Evolutionary conservation across 768 basidiomycete species (phyloP).

Genomic region (Calocera cornea): DNA sequence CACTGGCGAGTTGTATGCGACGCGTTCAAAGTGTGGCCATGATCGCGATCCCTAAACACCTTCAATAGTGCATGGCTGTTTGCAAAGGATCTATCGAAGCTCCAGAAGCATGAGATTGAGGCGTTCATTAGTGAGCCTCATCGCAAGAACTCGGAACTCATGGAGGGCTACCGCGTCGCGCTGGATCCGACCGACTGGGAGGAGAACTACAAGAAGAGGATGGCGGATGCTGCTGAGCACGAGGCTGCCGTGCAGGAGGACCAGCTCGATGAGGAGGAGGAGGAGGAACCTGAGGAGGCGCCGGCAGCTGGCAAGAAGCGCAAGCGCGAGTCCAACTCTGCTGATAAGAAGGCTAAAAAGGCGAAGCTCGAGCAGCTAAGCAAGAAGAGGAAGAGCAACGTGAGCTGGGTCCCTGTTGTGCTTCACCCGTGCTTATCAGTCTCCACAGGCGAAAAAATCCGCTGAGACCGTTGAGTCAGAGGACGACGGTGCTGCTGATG

Average conservation of each 20-base stretch:
- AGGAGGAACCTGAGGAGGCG: constrained; percentile 36
- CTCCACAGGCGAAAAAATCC: constrained; percentile 37
- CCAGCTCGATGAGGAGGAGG: constrained; percentile 44
- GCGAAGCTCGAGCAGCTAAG: constrained; percentile 37
- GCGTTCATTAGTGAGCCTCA: constrained; percentile 63
- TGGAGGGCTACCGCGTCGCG: constrained; percentile 62
- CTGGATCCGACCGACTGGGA: constrained; percentile 58
- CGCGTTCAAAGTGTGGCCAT: not conserved
- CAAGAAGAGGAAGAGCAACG: constrained; percentile 29
- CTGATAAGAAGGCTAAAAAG: constrained; percentile 35
- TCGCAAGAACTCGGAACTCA: constrained; percentile 65
- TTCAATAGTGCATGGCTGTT: constrained; percentile 64
- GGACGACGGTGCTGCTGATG: constrained; percentile 30
- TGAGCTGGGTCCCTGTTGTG: not conserved
- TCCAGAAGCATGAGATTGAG: constrained; percentile 69
- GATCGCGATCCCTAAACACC: not conserved
- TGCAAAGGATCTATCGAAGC: constrained; percentile 64
- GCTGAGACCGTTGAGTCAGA: constrained; percentile 32
- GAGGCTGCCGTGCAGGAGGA: constrained; percentile 53
- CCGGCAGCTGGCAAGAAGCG: constrained; percentile 17
- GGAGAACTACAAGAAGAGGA: constrained; percentile 26
- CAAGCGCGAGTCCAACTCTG: constrained; percentile 33
- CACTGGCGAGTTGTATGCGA: constrained; percentile 76
- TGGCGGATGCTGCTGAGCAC: constrained; percentile 27
- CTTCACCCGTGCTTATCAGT: not conserved